These are phyloP conservation scores for Ophiostoma ulmi DNA, from an alignment of 2,329 filamentous ascomycete species.

Conservation along the genomic window DNA sequence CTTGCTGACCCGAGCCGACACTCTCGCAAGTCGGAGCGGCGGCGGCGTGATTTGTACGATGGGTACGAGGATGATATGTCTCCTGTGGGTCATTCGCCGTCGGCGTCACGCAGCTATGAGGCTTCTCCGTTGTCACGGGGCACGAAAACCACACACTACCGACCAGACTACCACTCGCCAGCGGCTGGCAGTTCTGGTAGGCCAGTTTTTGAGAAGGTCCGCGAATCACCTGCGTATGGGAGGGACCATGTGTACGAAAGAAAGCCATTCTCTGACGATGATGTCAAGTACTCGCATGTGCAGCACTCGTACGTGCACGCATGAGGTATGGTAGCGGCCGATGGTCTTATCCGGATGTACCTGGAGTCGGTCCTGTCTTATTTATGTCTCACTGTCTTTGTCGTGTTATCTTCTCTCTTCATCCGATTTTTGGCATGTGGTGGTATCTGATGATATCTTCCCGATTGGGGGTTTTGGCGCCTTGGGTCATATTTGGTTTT, in stretches of 20 bases:
- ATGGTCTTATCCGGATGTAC: neutral
- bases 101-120: neutral
- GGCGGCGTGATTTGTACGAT: constrained; percentile 22
- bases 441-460: neutral
- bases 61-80: constrained; percentile 23
- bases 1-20: constrained; percentile 14
- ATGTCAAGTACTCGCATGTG: constrained; percentile 26
- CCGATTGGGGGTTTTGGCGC: neutral
- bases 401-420: neutral
- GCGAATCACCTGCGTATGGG: constrained; percentile 23
- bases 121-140: neutral
- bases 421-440: neutral
- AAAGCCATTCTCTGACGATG: constrained; percentile 28
- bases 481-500: neutral
- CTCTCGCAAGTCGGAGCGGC: constrained; percentile 24
- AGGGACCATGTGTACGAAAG: constrained; percentile 26
- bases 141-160: neutral
- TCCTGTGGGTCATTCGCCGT: neutral
- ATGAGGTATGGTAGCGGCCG: neutral
- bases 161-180: neutral
- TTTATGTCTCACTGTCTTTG: neutral
- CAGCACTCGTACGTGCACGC: constrained; percentile 20
- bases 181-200: neutral
- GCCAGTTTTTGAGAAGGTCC: constrained; percentile 22
- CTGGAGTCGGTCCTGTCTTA: neutral